Evolutionary conservation across 139 green algal genomes (phyloP).

Genomic region (Picochlorum costavermella): DNA sequence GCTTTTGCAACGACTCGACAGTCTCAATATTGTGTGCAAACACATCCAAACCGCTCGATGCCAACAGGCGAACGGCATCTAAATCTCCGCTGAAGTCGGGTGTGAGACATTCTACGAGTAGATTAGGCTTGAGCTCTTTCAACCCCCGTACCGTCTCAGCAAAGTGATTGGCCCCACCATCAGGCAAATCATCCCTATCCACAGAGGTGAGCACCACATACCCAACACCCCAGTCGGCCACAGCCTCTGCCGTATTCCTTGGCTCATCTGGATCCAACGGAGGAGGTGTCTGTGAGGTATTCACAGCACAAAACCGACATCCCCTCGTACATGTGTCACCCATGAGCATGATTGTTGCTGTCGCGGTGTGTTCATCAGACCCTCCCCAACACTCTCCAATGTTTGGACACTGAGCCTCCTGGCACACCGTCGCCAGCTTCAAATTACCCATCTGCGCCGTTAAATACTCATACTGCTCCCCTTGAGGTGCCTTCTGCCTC

Average conservation of each 20-base stretch:
- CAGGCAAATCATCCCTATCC: conserved; percentile 81
- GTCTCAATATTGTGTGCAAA: conserved; percentile 99
- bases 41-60: conserved; percentile 84
- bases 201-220: conserved; percentile 90
- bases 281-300: conserved; percentile 56
- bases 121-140: conserved; percentile 46
- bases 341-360: conserved; percentile 85
- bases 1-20: conserved; percentile 70
- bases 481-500: conserved; percentile 83
- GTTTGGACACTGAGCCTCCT: conserved; percentile 94
- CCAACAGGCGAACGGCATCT: conserved; percentile 57
- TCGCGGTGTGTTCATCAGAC: conserved; percentile 63
- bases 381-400: conserved; percentile 94
- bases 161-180: conserved; percentile 84
- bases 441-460: conserved; percentile 83
- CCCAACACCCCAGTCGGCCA: conserved; percentile 73
- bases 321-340: conserved; percentile 88
- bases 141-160: conserved; percentile 54
- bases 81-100: conserved; percentile 87
- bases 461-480: conserved; percentile 75
- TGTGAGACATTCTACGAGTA: conserved; percentile 88
- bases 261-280: conserved; percentile 66
- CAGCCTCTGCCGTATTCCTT: conserved; percentile 61
- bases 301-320: conserved; percentile 85
- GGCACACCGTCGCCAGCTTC: conserved; percentile 94